These are phyloP conservation scores for Aphanomyces euteiches DNA, from an alignment of 352 stramenopile genomes.

Conservation along the genomic window DNA sequence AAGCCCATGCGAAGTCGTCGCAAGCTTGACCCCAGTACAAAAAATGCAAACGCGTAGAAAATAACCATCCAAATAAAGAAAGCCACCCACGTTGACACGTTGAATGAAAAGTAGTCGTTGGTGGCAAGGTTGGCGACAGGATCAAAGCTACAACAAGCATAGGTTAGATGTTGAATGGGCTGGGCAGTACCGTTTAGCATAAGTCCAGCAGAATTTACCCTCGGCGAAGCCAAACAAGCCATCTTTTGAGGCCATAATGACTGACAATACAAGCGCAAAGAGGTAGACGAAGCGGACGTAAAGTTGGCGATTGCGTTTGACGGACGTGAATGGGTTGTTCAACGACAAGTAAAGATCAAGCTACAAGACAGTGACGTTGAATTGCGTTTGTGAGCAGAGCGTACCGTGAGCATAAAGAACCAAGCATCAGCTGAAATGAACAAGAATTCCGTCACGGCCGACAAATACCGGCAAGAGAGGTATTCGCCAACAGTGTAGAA, in stretches of 20 bases:
- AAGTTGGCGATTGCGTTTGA: constrained; percentile 52
- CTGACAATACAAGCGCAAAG: constrained; percentile 39
- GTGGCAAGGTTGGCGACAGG: constrained; percentile 33
- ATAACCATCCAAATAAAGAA: constrained; percentile 86
- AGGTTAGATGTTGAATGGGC: too few relatives aligned
- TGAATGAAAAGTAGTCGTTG: constrained; percentile 56
- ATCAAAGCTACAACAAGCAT: background rate
- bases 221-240: constrained; percentile 56
- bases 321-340: constrained; percentile 83
- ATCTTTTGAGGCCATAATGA: constrained; percentile 38
- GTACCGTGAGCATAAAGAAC: constrained; percentile 78
- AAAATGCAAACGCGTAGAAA: constrained; percentile 73
- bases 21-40: constrained; percentile 58
- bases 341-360: constrained; percentile 38
- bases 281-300: constrained; percentile 66
- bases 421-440: constrained; percentile 73
- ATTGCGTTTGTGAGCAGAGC: constrained; percentile 54
- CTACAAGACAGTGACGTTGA: background rate
- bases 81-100: constrained; percentile 64
- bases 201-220: constrained; percentile 75
- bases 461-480: constrained; percentile 52
- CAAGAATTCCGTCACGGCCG: constrained; percentile 71
- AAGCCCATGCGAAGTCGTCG: constrained; percentile 64
- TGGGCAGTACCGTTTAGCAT: constrained; percentile 37
- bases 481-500: constrained; percentile 42